Percentiles rank a stretch among this genome's conserved stretches.
Evolutionary conservation across 768 basidiomycete species (phyloP).

Genomic region (Suillus alpinus): DNA sequence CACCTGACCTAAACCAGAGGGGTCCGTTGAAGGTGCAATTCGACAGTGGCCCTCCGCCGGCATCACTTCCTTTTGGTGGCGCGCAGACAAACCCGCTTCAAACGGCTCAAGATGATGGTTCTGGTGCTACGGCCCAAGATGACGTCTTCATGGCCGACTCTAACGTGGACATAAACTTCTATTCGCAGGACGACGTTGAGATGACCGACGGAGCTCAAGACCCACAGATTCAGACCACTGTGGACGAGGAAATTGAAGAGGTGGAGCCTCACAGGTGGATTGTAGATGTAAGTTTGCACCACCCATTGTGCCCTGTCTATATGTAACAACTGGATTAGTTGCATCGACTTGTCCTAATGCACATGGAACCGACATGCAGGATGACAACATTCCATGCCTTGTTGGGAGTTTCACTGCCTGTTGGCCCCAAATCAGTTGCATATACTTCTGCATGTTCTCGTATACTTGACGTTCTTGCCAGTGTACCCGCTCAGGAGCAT

Average conservation of each 20-base stretch:
- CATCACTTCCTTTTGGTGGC: slow-evolving; percentile 24
- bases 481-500: slow-evolving; percentile 17
- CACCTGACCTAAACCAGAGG: neutral
- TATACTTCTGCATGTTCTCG: slow-evolving; percentile 44
- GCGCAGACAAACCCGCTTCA: slow-evolving; percentile 12
- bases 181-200: slow-evolving; percentile 30
- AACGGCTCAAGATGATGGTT: slow-evolving; percentile 20
- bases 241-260: slow-evolving; percentile 31
- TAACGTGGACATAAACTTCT: slow-evolving; percentile 19
- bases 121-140: slow-evolving; percentile 13
- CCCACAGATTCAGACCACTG: slow-evolving; percentile 4
- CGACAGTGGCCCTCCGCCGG: slow-evolving; percentile 1
- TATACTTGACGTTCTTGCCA: slow-evolving; percentile 30
- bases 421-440: slow-evolving; percentile 21
- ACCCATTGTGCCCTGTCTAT: neutral
- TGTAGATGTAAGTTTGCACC: slow-evolving; percentile 44
- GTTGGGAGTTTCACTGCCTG: slow-evolving; percentile 34
- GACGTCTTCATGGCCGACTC: slow-evolving; percentile 12
- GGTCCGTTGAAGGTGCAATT: neutral
- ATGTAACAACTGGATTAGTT: slow-evolving; percentile 38
- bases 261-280: slow-evolving; percentile 50
- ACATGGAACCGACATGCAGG: slow-evolving; percentile 38
- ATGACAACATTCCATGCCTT: slow-evolving; percentile 54
- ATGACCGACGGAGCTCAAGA: slow-evolving; percentile 29
- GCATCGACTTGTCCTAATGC: slow-evolving; percentile 58